Evolutionary conservation across 805 yeast genomes (phyloP), one percentile per base, ranked within the genome.

Genomic region (Starmerella apis): DNA sequence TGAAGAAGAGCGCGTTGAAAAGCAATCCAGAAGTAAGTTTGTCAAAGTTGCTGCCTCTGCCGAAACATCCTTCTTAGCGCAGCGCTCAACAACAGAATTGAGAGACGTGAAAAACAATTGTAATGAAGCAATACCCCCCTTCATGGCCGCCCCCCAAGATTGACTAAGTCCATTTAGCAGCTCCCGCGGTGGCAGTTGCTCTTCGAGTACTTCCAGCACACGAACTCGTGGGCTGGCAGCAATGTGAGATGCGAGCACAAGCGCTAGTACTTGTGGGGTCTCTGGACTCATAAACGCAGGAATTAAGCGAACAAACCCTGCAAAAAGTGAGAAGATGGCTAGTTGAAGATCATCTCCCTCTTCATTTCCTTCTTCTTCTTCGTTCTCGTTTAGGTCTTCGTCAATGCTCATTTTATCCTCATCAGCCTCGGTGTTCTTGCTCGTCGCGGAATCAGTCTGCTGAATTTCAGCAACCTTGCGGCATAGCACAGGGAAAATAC

Each of bases 221-320:
- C 56, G 56, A 33, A 57, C 49, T 11, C 85, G 76, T 45, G 86
- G 81, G 23, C 67, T 70, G 43, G 73, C 71, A 28, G 85, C 78
- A 54, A 83, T 74, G 16, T 52, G 57, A 13, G 68, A 57, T 13
- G 54, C 44, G 41, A 70, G 59, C 25, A 83, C 68, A 4, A 80
- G 71, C 43, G 70, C 68, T 46, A 88, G 67, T 39, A 86, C 75
- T 31, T 79, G 79, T 47, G 72, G 74, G 59, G 86, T 69, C 57
- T 79, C 80, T 3, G 90, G 78, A 37, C 78, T 70, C 67, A 90
- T 75, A 63, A 90, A 90, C 10, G 84, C 81, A 31, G 98, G 96
- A 56, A 92, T 80, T 58, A 85, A 79, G 66, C 81, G 85, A 45
- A 88, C 69, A 60, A 86, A 71, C 39, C 87, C 76, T 5, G 95